Evolutionary conservation across 1,139 yeast genomes (phyloP).

Genomic region (Yamadazyma sp.): DNA sequence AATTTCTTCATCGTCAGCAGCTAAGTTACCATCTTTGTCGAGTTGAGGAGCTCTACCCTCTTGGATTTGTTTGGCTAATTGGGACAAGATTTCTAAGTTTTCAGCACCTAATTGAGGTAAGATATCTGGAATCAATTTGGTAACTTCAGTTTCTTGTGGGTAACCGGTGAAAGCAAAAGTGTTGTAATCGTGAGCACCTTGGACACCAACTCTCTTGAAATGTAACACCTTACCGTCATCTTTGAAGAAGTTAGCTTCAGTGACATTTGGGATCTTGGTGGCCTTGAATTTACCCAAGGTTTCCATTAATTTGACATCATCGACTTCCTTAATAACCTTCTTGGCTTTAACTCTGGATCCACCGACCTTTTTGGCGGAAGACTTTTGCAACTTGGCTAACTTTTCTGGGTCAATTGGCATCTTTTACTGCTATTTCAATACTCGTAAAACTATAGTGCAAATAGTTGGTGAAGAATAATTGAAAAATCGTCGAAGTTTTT

Average conservation of each 20-base stretch:
- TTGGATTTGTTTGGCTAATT: conserved; percentile 89
- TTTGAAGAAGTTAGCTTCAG: conserved; percentile 96
- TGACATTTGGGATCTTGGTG: conserved; percentile 83
- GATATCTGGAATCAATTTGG: conserved; percentile 92
- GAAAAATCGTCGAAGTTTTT: conserved; percentile 23
- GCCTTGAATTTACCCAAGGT: conserved; percentile 89
- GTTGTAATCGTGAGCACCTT: conserved; percentile 88
- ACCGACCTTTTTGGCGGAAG: conserved; percentile 73
- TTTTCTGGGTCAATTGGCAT: conserved; percentile 90
- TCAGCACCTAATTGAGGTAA: conserved; percentile 97
- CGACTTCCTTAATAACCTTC: conserved; percentile 71
- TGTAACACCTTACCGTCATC: conserved; percentile 96
- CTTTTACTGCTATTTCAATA: conserved; percentile 11
- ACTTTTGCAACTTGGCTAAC: conserved; percentile 79
- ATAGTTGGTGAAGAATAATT: conserved; percentile 4
- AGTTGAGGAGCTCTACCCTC: conserved; percentile 54
- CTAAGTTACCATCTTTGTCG: conserved; percentile 42
- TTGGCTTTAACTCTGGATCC: conserved; percentile 87
- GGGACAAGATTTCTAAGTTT: conserved; percentile 84
- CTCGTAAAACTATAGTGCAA: background rate
- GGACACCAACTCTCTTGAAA: conserved; percentile 93
- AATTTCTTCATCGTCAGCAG: conserved; percentile 68
- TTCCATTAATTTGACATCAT: conserved; percentile 87
- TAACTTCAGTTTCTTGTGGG: conserved; percentile 90
- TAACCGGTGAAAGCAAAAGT: conserved; percentile 94